Evolutionary conservation across 2,329 filamentous ascomycete genomes (phyloP), one percentile per base, ranked within the genome.

Genomic region (Aureobasidium lini): DNA sequence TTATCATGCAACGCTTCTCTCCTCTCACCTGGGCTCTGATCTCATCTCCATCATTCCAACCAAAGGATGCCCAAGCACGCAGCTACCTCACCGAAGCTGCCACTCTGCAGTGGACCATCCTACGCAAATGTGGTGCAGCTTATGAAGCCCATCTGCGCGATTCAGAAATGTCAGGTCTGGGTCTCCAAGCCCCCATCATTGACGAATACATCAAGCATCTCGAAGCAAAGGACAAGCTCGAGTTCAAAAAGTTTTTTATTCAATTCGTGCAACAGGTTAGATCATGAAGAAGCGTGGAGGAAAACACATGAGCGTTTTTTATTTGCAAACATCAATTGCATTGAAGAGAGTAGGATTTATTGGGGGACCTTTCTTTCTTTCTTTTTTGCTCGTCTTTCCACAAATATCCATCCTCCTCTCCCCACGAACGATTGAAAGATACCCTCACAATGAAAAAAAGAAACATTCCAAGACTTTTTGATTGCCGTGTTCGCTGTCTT

Each of bases 31-130:
- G 94, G 94, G 88, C 89, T 42, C 85, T 97, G 6, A 84, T 95
- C 37, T 84, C 84, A 40, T 88, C 92, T 46, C 80, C 87, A 6
- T 81, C 81, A 18, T 96, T 97, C 79, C 88, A 88, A 64, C 84
- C 90, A 1, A 85, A 86, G 63, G 94, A 99, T 71, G 91, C 92
- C 1, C 91, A 96, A 75, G 89, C 89, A 36, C 89, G 88, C 71
- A 88, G 92, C 72, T 89, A 96, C 1, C 81, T 99, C 40, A 86
- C 85, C 59, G 94, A 99, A 76, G 90, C 95, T 63, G 91, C 91
- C 2, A 83, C 81, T 2, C 76, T 99, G 61, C 91, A 99, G 73
- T 90, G 94, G 74, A 87, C 84, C 37, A 94, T 99, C 63, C 93
- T 96, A 70, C 81, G 84, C 65, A 97, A 97, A 77, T 93, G 90